Evolutionary conservation across 345 rosid genomes (phyloP).

Genomic region (Salix koriyanagi): DNA sequence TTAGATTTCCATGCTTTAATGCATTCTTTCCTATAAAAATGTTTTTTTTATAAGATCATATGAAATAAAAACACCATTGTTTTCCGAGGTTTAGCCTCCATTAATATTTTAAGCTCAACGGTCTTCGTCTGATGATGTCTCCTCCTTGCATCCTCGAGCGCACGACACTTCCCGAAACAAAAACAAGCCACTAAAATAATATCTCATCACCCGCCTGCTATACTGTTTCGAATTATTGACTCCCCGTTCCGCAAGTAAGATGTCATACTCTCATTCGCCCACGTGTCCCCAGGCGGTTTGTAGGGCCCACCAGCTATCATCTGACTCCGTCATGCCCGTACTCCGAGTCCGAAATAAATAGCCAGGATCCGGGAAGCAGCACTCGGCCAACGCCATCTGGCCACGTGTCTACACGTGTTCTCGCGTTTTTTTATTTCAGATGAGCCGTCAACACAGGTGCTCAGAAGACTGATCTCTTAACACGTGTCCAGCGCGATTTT

Average conservation of each 20-base stretch:
- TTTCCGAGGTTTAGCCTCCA: not conserved
- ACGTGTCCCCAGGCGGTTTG: constrained; percentile 27
- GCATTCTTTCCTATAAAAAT: too few relatives aligned
- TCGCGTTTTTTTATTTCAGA: not conserved
- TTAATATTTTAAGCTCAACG: not conserved
- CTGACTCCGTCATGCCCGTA: not conserved
- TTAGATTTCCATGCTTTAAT: not conserved
- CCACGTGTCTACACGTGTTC: constrained; percentile 44
- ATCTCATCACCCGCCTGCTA: not conserved
- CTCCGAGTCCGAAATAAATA: not conserved
- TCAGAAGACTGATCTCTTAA: constrained; percentile 1
- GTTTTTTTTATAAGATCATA: too few relatives aligned
- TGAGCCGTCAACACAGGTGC: constrained; percentile 13
- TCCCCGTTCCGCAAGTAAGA: constrained; percentile 23
- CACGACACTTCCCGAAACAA: not conserved
- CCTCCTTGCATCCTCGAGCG: not conserved
- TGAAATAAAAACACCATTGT: not conserved
- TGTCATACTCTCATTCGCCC: constrained; percentile 24
- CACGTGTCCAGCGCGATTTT: constrained; percentile 32
- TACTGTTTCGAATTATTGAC: not conserved
- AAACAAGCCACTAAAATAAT: not conserved
- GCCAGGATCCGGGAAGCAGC: constrained; percentile 32
- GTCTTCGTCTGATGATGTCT: not conserved
- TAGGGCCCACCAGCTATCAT: not conserved
- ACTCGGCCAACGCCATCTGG: not conserved